A percentile compares a stretch with the other conserved stretches of the same genome.
phyloP scores from a whole-genome alignment of 768 basidiomycete species.

The Punctularia strigosozonata region DNA sequence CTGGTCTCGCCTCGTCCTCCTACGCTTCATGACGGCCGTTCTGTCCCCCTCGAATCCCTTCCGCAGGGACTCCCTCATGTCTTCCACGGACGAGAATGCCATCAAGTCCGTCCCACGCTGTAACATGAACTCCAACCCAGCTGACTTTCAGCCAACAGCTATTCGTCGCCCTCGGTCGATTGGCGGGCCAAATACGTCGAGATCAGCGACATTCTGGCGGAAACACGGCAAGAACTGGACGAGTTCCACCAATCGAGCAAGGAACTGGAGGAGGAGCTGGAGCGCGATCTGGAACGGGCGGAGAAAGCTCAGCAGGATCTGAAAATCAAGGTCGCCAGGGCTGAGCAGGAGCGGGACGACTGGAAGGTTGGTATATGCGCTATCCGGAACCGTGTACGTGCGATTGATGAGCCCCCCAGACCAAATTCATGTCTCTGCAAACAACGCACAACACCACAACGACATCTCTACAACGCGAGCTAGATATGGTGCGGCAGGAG shows the following conservation, averaged over 20 bases:
- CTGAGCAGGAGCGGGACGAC: conserved; percentile 72
- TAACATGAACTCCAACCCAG: conserved; percentile 3
- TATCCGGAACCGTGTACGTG: conserved; percentile 1
- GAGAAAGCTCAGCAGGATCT: conserved; percentile 79
- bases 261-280: conserved; percentile 88
- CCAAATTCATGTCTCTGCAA: conserved; percentile 81
- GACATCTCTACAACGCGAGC: conserved; percentile 83
- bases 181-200: conserved; percentile 77
- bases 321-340: conserved; percentile 54
- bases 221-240: conserved; percentile 76
- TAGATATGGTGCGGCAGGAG: conserved; percentile 71
- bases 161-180: conserved; percentile 42
- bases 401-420: conserved; percentile 25
- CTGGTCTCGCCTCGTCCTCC: conserved; percentile 8
- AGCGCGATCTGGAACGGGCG: conserved; percentile 79
- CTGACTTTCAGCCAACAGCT: conserved; percentile 32
- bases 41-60: conserved; percentile 49
- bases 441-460: conserved; percentile 85
- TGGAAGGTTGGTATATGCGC: conserved; percentile 66
- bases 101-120: conserved; percentile 32
- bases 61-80: conserved; percentile 45
- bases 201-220: conserved; percentile 72
- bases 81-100: conserved; percentile 52
- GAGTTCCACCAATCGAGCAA: conserved; percentile 83
- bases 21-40: conserved; percentile 44